Conservation (phyloP, 441 rosid genomes). For the Codiaeum variegatum region DNA sequence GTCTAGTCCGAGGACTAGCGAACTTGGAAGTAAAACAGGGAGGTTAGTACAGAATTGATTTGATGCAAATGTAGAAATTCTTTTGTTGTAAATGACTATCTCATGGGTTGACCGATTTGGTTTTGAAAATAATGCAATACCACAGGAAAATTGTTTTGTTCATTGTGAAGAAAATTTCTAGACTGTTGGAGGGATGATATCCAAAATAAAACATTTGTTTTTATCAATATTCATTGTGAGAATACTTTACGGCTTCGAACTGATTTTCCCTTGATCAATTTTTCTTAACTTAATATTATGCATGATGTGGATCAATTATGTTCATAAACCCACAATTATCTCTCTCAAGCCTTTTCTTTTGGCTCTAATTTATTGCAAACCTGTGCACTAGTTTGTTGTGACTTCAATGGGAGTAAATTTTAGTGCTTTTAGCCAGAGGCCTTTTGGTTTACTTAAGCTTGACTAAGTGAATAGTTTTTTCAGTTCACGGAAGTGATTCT, state of each 20-base stretch:
- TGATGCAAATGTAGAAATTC: constrained; percentile 12
- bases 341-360: background rate
- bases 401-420: background rate
- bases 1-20: background rate
- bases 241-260: background rate
- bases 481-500: background rate
- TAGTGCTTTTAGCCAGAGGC: background rate
- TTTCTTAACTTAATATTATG: too few species aligned
- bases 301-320: background rate
- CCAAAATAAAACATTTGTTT: background rate
- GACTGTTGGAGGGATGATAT: background rate
- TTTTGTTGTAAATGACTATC: constrained; percentile 4
- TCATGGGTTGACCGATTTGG: constrained; percentile 2
- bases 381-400: background rate
- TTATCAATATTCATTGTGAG: background rate
- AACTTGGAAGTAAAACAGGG: background rate
- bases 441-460: background rate
- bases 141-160: background rate
- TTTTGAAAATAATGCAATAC: constrained; percentile 6
- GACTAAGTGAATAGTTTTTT: too few species aligned
- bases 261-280: background rate
- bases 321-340: background rate
- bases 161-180: background rate
- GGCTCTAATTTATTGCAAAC: background rate
- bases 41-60: constrained; percentile 1